Conservation (phyloP, 495 filamentous ascomycete genomes). For the Podospora appendiculata region DNA sequence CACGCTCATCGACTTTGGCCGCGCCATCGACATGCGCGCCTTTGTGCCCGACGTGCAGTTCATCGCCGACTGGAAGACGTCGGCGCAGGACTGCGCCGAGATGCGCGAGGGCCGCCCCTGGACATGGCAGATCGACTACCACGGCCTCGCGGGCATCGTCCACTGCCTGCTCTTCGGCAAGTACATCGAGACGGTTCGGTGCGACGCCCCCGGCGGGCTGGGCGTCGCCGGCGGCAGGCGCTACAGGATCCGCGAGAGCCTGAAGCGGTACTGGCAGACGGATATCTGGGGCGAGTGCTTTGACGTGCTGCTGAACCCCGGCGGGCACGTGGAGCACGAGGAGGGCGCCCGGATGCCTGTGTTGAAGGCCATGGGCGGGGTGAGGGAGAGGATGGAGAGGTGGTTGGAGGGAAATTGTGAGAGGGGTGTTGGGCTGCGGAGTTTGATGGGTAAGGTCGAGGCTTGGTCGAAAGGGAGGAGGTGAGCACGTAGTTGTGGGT, state of each 20-base stretch:
- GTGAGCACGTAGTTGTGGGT: slow-evolving; percentile 1
- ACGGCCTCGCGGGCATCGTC: slow-evolving; percentile 78
- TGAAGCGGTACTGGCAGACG: slow-evolving; percentile 94
- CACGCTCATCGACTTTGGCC: slow-evolving; percentile 87
- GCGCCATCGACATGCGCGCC: slow-evolving; percentile 84
- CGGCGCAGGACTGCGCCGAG: slow-evolving; percentile 80
- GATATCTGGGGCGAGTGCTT: slow-evolving; percentile 83
- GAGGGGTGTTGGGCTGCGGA: slow-evolving; percentile 70
- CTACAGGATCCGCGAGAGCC: slow-evolving; percentile 59
- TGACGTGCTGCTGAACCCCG: slow-evolving; percentile 80
- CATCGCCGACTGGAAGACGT: slow-evolving; percentile 88
- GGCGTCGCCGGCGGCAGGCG: slow-evolving; percentile 45
- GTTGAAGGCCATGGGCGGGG: slow-evolving; percentile 51
- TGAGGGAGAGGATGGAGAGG: slow-evolving; percentile 73
- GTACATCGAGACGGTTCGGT: slow-evolving; percentile 76
- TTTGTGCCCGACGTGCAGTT: slow-evolving; percentile 77
- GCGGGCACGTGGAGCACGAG: slow-evolving; percentile 50
- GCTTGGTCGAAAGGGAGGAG: slow-evolving; percentile 33
- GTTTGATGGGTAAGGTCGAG: slow-evolving; percentile 60
- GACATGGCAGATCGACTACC: slow-evolving; percentile 95
- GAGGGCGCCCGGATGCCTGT: slow-evolving; percentile 57
- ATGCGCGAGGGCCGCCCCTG: slow-evolving; percentile 87
- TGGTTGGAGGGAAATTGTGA: slow-evolving; percentile 79
- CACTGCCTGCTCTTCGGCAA: slow-evolving; percentile 86
- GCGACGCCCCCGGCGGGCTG: slow-evolving; percentile 29